Evolutionary conservation across 1,139 yeast genomes (phyloP).

Genomic region (Debaryomyces singareniensis): DNA sequence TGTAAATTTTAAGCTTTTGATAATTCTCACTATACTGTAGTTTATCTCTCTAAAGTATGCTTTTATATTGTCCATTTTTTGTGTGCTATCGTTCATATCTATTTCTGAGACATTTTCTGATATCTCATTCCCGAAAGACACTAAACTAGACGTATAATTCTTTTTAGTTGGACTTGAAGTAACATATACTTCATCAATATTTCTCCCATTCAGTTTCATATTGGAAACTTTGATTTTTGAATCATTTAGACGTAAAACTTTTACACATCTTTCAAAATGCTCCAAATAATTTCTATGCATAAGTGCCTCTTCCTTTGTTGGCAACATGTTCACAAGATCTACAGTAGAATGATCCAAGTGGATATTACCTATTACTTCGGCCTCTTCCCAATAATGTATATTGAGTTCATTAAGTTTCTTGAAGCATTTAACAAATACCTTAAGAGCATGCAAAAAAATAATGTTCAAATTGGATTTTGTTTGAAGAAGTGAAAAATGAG

Average conservation of each 20-base stretch:
- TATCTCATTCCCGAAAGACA: too few species aligned
- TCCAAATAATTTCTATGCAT: conserved; percentile 22
- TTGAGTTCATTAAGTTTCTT: conserved; percentile 24
- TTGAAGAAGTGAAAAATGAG: conserved; percentile 27
- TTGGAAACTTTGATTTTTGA: not conserved
- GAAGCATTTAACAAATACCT: conserved; percentile 25
- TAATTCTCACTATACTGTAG: conserved; percentile 29
- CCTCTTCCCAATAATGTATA: conserved; percentile 19
- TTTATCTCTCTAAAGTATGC: conserved; percentile 28
- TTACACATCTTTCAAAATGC: conserved; percentile 23
- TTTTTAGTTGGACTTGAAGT: conserved; percentile 33
- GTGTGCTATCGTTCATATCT: not conserved
- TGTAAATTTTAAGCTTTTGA: conserved; percentile 30
- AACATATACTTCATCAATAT: conserved; percentile 23
- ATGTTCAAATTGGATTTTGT: conserved; percentile 25
- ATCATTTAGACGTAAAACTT: conserved; percentile 8
- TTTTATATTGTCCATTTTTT: conserved; percentile 12
- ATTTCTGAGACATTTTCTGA: too few species aligned
- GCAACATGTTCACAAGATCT: conserved; percentile 17
- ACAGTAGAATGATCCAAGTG: conserved; percentile 10
- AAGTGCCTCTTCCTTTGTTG: conserved; percentile 26
- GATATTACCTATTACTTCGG: conserved; percentile 24
- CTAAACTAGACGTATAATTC: not conserved
- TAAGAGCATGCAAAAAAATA: conserved; percentile 30
- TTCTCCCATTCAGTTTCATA: conserved; percentile 1